Conservation (phyloP, 1,284 basidiomycete species). For the Neonothopanus nambi region DNA sequence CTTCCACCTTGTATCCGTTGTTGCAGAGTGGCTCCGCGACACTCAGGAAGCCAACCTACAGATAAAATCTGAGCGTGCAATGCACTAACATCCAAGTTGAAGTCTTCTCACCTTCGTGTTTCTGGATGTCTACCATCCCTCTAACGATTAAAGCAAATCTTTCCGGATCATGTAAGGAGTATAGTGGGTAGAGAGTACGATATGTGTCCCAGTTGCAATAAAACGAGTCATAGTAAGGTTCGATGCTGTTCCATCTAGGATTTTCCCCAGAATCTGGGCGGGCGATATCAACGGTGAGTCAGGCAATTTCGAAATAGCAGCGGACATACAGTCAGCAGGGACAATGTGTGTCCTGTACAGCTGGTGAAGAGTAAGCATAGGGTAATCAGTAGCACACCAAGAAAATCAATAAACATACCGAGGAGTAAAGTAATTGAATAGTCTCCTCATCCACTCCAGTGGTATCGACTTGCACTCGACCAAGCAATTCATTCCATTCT, state of each 20-base stretch:
- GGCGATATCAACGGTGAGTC: slow-evolving; percentile 42
- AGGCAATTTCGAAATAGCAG: background rate
- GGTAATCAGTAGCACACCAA: background rate
- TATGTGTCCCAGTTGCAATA: slow-evolving; percentile 53
- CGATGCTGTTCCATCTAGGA: slow-evolving; percentile 40
- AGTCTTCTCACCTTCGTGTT: slow-evolving; percentile 37
- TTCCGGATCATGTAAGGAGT: slow-evolving; percentile 41
- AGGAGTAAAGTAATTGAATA: slow-evolving; percentile 45
- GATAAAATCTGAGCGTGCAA: background rate
- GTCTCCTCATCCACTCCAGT: slow-evolving; percentile 33
- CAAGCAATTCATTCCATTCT: slow-evolving; percentile 45
- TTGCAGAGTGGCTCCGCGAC: slow-evolving; percentile 48
- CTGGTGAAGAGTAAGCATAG: slow-evolving; percentile 48
- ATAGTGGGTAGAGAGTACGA: slow-evolving; percentile 47
- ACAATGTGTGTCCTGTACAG: slow-evolving; percentile 64
- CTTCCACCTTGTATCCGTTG: slow-evolving; percentile 22
- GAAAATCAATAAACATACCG: slow-evolving; percentile 27
- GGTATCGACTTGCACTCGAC: slow-evolving; percentile 37
- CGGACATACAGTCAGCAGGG: slow-evolving; percentile 58
- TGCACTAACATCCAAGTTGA: background rate
- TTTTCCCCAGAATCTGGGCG: slow-evolving; percentile 53
- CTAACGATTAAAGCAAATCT: slow-evolving; percentile 48
- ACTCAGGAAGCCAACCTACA: slow-evolving; percentile 47
- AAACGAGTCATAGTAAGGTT: slow-evolving; percentile 36
- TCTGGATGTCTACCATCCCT: slow-evolving; percentile 51